Evolutionary conservation across 495 filamentous ascomycete genomes (phyloP), one percentile per base, ranked within the genome.

Genomic region (Penicillium salamii): DNA sequence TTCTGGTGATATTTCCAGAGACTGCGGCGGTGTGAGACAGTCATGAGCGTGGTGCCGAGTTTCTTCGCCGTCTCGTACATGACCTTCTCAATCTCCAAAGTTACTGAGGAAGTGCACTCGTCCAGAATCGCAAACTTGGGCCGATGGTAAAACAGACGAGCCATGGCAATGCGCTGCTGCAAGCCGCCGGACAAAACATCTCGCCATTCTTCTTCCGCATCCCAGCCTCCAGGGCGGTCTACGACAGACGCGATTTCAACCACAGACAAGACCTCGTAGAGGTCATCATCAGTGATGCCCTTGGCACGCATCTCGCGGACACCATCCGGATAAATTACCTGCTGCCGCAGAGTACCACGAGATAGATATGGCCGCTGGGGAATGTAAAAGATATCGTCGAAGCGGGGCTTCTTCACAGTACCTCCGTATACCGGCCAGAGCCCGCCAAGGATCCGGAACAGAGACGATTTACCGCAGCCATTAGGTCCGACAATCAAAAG

Each of bases 401-500:
- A 89, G 0, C 86, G 83, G 5, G 95, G 93, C 63, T 96, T 97
- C 57, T 85, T 80, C 19, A 98, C 93, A 1, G 78, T 87, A 31
- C 93, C 93, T 49, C 93, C 93, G 69, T 97, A 97, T 26, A 97
- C 95, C n/a, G 93, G 93, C 93, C 93, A 98, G 1, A 98, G 80
- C 7, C 93, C 93, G 42, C 93, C 93, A 28, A 98, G 79, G 61
- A 98, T 98, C 20, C 93, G 83, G 76, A 98, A 98, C 4, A 98
- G 80, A 15, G 86, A 91, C 0, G 89, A 95, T 67, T 98, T 98
- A 33, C 93, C 93, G 67, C 93, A 98, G 18, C 93, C 93, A 64
- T 98, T 98, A 14, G 93, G 93, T 2, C 93, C 93, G 20, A 97
- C 88, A 38, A 98, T 95, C 29, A 98, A 79, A 8, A 98, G 82